A percentile compares a stretch with the other conserved stretches of the same genome.
phyloP scores from a whole-genome alignment of 2,329 filamentous ascomycete species.

The Alternaria longipes region DNA sequence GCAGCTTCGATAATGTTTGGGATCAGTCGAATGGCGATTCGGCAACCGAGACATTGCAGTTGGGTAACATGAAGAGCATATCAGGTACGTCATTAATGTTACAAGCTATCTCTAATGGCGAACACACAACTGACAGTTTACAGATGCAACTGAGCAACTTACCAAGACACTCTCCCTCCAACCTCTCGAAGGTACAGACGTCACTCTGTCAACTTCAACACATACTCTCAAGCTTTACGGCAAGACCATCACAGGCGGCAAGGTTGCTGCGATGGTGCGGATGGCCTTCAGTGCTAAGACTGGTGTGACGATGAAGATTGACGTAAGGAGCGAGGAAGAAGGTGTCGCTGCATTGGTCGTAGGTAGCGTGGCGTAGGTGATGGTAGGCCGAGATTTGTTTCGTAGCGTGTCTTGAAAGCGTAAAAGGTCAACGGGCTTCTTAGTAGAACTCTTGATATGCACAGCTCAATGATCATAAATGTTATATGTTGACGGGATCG shows the following conservation, averaged over 20 bases:
- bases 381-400: background rate
- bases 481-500: background rate
- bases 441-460: constrained; percentile 14
- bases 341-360: constrained; percentile 86
- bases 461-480: constrained; percentile 14
- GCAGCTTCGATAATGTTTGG: constrained; percentile 96
- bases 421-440: constrained; percentile 15
- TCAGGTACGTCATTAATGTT: constrained; percentile 71
- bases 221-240: constrained; percentile 96
- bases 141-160: constrained; percentile 92
- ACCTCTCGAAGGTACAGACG: constrained; percentile 91
- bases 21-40: constrained; percentile 92
- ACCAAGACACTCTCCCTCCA: constrained; percentile 87
- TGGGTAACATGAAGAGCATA: constrained; percentile 90
- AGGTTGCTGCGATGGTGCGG: constrained; percentile 84
- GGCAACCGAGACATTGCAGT: constrained; percentile 87
- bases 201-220: constrained; percentile 85
- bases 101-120: background rate
- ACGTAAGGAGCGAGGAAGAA: constrained; percentile 90
- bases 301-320: constrained; percentile 95
- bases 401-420: constrained; percentile 11
- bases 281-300: constrained; percentile 95
- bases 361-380: constrained; percentile 76
- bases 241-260: constrained; percentile 90
- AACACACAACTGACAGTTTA: constrained; percentile 27